These are phyloP conservation scores for Pseudozyma hubeiensis DNA, from an alignment of 1,284 basidiomycete genomes.

Conservation along the genomic window DNA sequence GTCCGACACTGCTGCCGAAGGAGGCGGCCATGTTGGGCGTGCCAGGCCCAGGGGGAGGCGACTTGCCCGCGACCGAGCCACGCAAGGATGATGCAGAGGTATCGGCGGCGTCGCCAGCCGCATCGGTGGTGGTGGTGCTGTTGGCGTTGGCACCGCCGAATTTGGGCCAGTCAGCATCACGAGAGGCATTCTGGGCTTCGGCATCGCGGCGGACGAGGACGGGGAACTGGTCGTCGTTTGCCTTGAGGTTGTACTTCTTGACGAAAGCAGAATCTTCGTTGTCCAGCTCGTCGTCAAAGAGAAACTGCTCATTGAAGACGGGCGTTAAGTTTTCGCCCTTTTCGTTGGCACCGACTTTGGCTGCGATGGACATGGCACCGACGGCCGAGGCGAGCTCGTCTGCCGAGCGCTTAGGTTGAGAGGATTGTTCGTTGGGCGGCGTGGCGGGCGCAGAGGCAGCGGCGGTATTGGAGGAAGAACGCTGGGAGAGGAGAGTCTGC, in stretches of 20 bases:
- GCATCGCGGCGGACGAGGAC: constrained; percentile 69
- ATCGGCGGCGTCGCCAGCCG: constrained; percentile 6
- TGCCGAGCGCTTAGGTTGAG: constrained; percentile 11
- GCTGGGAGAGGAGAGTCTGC: constrained; percentile 40
- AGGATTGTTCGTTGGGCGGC: constrained; percentile 36
- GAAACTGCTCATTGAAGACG: constrained; percentile 64
- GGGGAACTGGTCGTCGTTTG: constrained; percentile 74
- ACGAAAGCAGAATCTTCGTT: constrained; percentile 67
- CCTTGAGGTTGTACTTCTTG: constrained; percentile 66
- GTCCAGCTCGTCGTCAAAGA: constrained; percentile 66
- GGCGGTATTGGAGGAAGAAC: constrained; percentile 9
- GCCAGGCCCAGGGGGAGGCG: constrained; percentile 70
- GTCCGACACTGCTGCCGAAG: constrained; percentile 38
- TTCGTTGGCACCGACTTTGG: constrained; percentile 9
- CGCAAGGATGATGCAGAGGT: constrained; percentile 26
- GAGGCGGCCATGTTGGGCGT: constrained; percentile 45
- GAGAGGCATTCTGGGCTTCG: constrained; percentile 71
- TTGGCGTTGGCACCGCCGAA: constrained; percentile 74
- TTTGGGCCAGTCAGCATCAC: constrained; percentile 92
- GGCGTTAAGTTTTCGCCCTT: constrained; percentile 52
- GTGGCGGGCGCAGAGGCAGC: constrained; percentile 51
- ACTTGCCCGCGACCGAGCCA: constrained; percentile 48
- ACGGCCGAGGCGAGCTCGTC: constrained; percentile 37
- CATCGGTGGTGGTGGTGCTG: constrained; percentile 53
- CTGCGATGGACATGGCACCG: constrained; percentile 30